Evolutionary conservation across 2,329 filamentous ascomycete genomes (phyloP), one percentile per base, ranked within the genome.

Genomic region (Neonectria hederae): DNA sequence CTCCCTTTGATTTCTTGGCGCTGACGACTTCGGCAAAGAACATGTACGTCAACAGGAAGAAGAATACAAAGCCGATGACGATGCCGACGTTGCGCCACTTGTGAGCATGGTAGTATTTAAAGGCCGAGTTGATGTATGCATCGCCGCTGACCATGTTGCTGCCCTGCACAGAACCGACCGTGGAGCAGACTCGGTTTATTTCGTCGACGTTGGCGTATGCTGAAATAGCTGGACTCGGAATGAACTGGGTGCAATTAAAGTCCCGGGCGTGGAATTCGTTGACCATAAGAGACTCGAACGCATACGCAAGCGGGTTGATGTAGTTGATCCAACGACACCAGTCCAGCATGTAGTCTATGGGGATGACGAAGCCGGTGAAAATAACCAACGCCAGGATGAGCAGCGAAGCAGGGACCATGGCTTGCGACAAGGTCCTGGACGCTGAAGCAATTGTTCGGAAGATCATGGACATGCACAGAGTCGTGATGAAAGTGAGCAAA

Each of bases 261-360:
- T 70, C 48, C 0, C 74, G 69, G 2, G 63, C 65, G n/a, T 74
- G 66, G 59, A 92, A 92, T 74, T 92, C 90, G 70, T 91, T 91
- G 60, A 86, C 80, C 86, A 89, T 87, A 26, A 90, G 78, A 0
- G 83, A 80, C 66, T 91, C 89, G 68, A 91, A 92, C 0, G 83
- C 86, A 65, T 91, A 91, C 0, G 83, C 84, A 8, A 91, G 83
- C 2, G 88, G 87, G 62, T 90, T 84, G 51, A 90, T 77, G 68
- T 89, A 90, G 63, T 86, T 87, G 63, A 91, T 89, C 89, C 89
- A 91, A 42, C 86, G 79, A 42, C 86, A 86, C 88, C 89, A 92
- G 1, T 83, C 86, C 13, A 86, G 80, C 87, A 88, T 91, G 74
- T 76, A 75, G 3, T 71, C 62, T 0, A 71, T 70, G 2, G 74